phyloP scores from a whole-genome alignment of 192 early-diverging fungal genomes.

The Mortierella hygrophila region DNA sequence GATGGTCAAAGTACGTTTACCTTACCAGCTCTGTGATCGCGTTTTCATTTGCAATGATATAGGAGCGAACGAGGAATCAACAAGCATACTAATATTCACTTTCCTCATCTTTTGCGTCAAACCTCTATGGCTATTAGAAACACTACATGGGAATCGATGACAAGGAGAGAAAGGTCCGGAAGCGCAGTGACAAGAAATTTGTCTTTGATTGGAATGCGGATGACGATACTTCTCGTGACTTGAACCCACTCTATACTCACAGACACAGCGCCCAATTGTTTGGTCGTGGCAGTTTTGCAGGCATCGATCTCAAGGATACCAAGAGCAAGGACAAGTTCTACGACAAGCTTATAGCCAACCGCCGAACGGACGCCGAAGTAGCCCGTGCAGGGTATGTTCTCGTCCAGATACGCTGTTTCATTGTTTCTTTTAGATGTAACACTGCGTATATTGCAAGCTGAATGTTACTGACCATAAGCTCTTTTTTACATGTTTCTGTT shows the following conservation, averaged over 20 bases:
- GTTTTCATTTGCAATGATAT: neutral
- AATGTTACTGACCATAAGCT: neutral
- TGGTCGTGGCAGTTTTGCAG: constrained; percentile 90
- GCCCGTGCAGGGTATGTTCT: constrained; percentile 66
- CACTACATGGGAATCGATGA: constrained; percentile 90
- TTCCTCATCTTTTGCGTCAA: neutral
- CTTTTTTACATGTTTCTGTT: neutral
- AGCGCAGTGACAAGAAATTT: constrained; percentile 94
- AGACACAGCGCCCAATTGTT: constrained; percentile 80
- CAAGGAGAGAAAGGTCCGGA: constrained; percentile 79
- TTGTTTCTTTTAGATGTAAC: neutral
- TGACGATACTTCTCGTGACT: constrained; percentile 96
- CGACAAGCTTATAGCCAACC: constrained; percentile 71
- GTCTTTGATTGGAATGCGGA: constrained; percentile 97
- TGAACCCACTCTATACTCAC: constrained; percentile 90
- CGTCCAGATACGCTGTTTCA: neutral
- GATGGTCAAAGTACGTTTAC: constrained; percentile 30
- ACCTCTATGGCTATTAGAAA: constrained; percentile 56
- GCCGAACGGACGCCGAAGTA: constrained; percentile 67
- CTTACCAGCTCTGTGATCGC: no score
- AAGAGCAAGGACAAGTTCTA: constrained; percentile 78
- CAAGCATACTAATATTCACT: neutral
- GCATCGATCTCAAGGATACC: constrained; percentile 85
- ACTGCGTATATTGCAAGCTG: neutral
- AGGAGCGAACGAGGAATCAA: neutral